phyloP scores from a whole-genome alignment of 768 basidiomycete genomes.

The Lactarius pseudohatsudake region DNA sequence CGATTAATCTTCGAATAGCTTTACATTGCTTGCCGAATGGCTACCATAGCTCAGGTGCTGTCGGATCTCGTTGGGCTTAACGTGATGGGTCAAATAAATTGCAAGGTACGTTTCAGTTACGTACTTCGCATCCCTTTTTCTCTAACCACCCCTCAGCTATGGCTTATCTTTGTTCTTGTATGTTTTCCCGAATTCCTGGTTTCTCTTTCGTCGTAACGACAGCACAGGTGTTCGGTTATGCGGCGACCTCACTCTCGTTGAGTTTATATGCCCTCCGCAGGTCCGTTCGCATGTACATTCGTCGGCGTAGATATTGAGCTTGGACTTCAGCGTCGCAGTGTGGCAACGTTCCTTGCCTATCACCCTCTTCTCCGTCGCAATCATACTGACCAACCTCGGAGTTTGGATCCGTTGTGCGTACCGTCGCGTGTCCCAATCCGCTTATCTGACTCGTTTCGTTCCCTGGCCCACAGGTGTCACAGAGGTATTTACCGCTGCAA shows the following conservation, averaged over 20 bases:
- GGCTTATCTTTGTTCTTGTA: slow-evolving; percentile 17
- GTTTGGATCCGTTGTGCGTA: slow-evolving; percentile 24
- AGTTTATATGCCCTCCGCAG: slow-evolving; percentile 21
- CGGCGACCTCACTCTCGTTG: slow-evolving; percentile 17
- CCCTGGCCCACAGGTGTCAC: not conserved
- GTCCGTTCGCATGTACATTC: slow-evolving; percentile 2
- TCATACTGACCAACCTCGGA: slow-evolving; percentile 12
- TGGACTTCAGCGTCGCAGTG: slow-evolving; percentile 16
- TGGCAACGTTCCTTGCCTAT: slow-evolving; percentile 17
- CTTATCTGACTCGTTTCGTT: not conserved
- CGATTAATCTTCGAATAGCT: slow-evolving; percentile 11
- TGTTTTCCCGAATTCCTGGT: not conserved
- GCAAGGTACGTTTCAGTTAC: slow-evolving; percentile 6
- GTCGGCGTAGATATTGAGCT: not conserved
- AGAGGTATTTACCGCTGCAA: not conserved
- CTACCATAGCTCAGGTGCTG: slow-evolving; percentile 11
- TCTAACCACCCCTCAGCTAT: not conserved
- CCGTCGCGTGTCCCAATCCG: not conserved
- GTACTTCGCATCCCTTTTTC: not conserved
- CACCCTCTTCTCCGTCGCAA: not conserved
- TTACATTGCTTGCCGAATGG: slow-evolving; percentile 19
- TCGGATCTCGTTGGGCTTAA: slow-evolving; percentile 25
- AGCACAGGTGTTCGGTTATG: slow-evolving; percentile 19
- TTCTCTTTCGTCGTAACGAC: not conserved
- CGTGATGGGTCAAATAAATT: slow-evolving; percentile 12